Base-by-base conservation (phyloP, 306 rosid genomes). In the Lablab purpureus region DNA sequence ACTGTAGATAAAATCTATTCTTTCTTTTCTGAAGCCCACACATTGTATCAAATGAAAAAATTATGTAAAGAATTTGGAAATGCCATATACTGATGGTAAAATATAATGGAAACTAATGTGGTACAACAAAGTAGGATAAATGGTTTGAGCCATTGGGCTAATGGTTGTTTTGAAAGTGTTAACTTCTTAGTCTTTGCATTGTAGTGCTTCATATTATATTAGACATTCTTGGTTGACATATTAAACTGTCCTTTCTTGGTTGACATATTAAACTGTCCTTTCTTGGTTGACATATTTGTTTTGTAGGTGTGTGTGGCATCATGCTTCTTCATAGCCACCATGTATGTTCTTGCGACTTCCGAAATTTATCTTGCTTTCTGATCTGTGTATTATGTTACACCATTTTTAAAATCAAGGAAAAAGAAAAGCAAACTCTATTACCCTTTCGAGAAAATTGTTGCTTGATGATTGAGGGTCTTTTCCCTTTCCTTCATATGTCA, bases 291-390 rank as follows among this genome's bases (percentile, higher is more conserved):
- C 60, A 8, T 67, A 46, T 73, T 73, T 83, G 75, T 75, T 72
- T 83, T 85, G 81, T 70, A 84, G 88, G 78, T 76, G 34, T 67
- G 82, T 70, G 37, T 3, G 59, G 79, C 72, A 21, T 18, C 71
- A 41, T 47, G 67, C 79, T 47, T 84, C 58, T 58, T 67, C 79
- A 47, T 30, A n/a, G n/a, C 30, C 70, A 23, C 66, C 83, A 7
- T 34, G 77, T 75, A 77, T 75, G 76, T 78, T 78, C 59, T 45
- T 71, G 62, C 43, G 23, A 67, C 69, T 75, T 13, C 41, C 3
- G 13, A 77, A 71, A 79, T 71, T 36, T 78, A 54, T 82, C 3
- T 65, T 69, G 37, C 52, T 76, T 84, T 76, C 54, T 75, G 76
- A 58, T 69, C 46, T 77, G 4, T 75, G 80, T 62, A 65, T 68